These are phyloP conservation scores for Geotrichum bryndzae DNA, from an alignment of 1,139 yeast species.

Conservation along the genomic window DNA sequence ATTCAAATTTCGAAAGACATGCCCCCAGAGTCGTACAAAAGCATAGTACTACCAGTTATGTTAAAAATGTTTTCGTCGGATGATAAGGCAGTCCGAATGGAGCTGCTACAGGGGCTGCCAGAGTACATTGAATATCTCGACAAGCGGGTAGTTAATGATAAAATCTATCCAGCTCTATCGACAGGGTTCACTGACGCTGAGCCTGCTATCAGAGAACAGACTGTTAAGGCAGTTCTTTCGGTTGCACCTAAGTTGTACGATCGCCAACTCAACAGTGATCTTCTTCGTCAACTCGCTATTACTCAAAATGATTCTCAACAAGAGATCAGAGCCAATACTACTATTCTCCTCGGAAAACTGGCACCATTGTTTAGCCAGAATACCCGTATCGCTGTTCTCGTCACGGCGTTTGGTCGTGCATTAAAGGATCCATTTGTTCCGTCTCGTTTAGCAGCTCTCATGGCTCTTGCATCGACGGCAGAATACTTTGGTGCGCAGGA, in stretches of 20 bases:
- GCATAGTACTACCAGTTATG: conserved; percentile 55
- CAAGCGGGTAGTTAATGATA: conserved; percentile 60
- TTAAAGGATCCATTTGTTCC: conserved; percentile 75
- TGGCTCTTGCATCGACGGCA: conserved; percentile 62
- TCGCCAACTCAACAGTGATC: conserved; percentile 80
- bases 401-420: conserved; percentile 82
- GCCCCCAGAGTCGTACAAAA: conserved; percentile 40
- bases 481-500: conserved; percentile 68
- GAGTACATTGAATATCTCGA: conserved; percentile 47
- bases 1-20: conserved; percentile 40
- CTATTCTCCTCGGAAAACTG: conserved; percentile 67
- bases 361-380: conserved; percentile 52
- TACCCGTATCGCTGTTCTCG: conserved; percentile 50
- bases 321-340: conserved; percentile 80
- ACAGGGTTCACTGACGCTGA: conserved; percentile 86
- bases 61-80: conserved; percentile 57
- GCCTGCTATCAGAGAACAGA: conserved; percentile 70
- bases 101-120: conserved; percentile 60
- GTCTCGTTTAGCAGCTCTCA: conserved; percentile 69
- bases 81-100: conserved; percentile 72
- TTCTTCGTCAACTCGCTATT: conserved; percentile 74
- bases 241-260: conserved; percentile 64
- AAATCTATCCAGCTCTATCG: conserved; percentile 59
- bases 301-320: conserved; percentile 82
- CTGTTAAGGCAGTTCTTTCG: conserved; percentile 62